Conservation (phyloP, 768 basidiomycete species). For the Hygrophorus pudorinus region DNA sequence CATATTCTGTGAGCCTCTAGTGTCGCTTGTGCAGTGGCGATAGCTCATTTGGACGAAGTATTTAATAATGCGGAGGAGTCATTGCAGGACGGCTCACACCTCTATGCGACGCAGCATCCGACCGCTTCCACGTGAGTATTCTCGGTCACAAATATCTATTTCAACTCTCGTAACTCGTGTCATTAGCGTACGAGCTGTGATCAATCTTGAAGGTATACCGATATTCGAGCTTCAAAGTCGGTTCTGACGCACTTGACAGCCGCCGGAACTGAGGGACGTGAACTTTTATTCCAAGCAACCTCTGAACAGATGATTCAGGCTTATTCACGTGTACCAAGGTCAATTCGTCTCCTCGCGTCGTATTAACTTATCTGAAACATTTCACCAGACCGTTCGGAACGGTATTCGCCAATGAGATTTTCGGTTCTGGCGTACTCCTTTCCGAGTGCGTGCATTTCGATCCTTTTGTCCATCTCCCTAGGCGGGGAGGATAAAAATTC, state of each 20-base stretch:
- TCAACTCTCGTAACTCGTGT: neutral
- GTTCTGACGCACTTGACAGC: slow-evolving; percentile 30
- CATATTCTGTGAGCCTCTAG: slow-evolving; percentile 62
- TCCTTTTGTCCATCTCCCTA: neutral
- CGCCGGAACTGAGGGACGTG: slow-evolving; percentile 80
- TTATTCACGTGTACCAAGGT: slow-evolving; percentile 78
- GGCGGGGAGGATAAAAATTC: neutral
- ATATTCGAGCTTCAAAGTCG: neutral
- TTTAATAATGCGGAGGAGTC: slow-evolving; percentile 96
- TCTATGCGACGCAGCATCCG: slow-evolving; percentile 87
- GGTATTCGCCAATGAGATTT: slow-evolving; percentile 84
- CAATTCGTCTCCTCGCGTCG: slow-evolving; percentile 3
- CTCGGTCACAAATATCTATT: neutral
- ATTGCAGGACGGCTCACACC: slow-evolving; percentile 88
- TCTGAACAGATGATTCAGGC: slow-evolving; percentile 92
- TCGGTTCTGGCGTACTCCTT: slow-evolving; percentile 81
- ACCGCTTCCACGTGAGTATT: slow-evolving; percentile 52
- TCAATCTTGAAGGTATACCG: slow-evolving; percentile 77
- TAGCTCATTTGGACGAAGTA: slow-evolving; percentile 32
- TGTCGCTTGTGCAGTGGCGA: neutral
- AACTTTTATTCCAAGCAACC: slow-evolving; percentile 92
- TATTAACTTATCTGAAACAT: neutral
- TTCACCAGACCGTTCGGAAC: slow-evolving; percentile 69
- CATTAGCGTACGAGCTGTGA: slow-evolving; percentile 65
- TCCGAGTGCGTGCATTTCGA: slow-evolving; percentile 59